These are phyloP conservation scores for Hypericum perforatum DNA, from an alignment of 345 rosid species.

Conservation along the genomic window DNA sequence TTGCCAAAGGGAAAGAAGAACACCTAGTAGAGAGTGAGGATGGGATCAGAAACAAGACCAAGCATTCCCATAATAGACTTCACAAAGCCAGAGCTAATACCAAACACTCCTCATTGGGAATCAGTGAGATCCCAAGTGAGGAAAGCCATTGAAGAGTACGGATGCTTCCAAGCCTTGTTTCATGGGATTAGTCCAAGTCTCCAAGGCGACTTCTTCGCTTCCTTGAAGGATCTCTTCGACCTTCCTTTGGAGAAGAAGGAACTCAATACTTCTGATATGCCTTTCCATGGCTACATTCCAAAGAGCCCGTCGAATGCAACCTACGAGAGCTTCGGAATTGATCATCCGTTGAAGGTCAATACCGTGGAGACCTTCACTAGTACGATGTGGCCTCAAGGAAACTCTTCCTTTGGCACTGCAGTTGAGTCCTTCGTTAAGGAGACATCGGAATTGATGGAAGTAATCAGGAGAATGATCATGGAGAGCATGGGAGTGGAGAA, in stretches of 20 bases:
- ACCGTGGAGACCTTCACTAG: constrained; percentile 18
- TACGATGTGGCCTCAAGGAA: constrained; percentile 19
- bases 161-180: constrained; percentile 31
- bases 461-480: constrained; percentile 42
- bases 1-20: too few species aligned
- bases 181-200: constrained; percentile 13
- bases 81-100: constrained; percentile 10
- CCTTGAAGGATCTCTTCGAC: constrained; percentile 21
- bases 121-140: constrained; percentile 13
- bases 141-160: constrained; percentile 27
- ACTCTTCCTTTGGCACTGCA: constrained; percentile 23
- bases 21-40: too few species aligned
- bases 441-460: constrained; percentile 32
- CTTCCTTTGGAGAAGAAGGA: constrained; percentile 22
- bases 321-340: constrained; percentile 24
- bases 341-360: constrained; percentile 22
- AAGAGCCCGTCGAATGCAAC: constrained; percentile 24
- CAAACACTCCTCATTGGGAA: constrained; percentile 19
- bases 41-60: constrained; percentile 22
- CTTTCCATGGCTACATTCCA: constrained; percentile 34
- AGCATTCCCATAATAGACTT: constrained; percentile 28
- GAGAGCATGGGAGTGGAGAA: constrained; percentile 40
- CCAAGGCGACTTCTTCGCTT: constrained; percentile 10
- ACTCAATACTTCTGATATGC: constrained; percentile 22
- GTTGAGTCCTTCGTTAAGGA: constrained; percentile 17